Evolutionary conservation across 495 filamentous ascomycete genomes (phyloP), one percentile per base, ranked within the genome.

Genomic region (Aspergillus bridgeri): DNA sequence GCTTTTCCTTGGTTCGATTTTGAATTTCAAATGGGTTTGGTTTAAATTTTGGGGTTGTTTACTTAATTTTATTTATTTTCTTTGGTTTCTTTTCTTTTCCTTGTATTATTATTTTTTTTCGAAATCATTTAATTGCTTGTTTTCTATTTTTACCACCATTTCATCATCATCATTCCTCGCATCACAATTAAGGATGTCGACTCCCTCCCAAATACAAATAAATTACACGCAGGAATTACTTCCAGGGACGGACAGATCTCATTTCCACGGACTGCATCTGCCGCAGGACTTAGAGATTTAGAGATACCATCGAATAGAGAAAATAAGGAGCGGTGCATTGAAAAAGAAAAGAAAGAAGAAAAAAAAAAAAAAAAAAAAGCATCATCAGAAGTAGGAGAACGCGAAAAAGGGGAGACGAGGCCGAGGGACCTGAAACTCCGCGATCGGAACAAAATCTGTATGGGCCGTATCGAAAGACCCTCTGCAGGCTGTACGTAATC

Each of bases 341-440:
- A n/a, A n/a, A 51, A 18, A 1, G 11, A 42, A 18, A 52, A 52
- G 11, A 27, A 9, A 38, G 19, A 23, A 45, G 18, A 22, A 53
- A 24, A 68, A 66, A 65, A 57, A 59, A 64, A 64, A 64, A 62
- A 49, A 61, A 54, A 70, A 65, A 60, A 57, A 57, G 57, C 52
- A 53, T 45, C 38, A 46, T n/a, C 52, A 63, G 59, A 69, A 65
- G 59, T 54, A 59, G 63, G 55, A 51, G 50, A 46, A 56, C n/a
- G 54, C 21, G 42, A 50, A 63, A 60, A 25, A 48, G 27, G 43
- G 53, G 44, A 48, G 24, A 42, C 29, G 3, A 21, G 22, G 42
- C 48, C n/a, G 59, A 53, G 23, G 54, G 54, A 52, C 29, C 54
- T 65, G 60, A 53, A 61, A 63, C 66, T 65, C 68, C 69, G 71